A percentile compares a stretch with the other conserved stretches of the same genome.
phyloP scores from a whole-genome alignment of 2,329 filamentous ascomycete genomes.

The Teratosphaeriaceae sp. region DNA sequence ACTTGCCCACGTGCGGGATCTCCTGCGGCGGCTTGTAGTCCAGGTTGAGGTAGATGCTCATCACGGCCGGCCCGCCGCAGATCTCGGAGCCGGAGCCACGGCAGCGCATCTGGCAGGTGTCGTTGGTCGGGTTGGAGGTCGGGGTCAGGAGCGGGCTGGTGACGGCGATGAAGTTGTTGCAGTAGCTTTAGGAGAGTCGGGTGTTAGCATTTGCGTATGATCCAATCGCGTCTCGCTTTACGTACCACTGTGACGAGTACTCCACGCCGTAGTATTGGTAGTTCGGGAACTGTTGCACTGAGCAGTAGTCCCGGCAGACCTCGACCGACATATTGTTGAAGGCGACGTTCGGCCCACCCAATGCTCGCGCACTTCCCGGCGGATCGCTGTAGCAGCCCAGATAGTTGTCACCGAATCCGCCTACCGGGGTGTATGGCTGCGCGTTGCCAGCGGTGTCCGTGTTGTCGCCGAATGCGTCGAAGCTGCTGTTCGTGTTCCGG shows the following conservation, averaged over 20 bases:
- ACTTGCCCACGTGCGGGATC: slow-evolving; percentile 20
- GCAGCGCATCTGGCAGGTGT: slow-evolving; percentile 23
- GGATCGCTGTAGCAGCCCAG: slow-evolving; percentile 25
- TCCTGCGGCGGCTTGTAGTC: slow-evolving; percentile 13
- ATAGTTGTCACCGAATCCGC: slow-evolving; percentile 22
- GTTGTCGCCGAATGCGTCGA: slow-evolving; percentile 16
- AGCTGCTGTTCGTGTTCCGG: slow-evolving; percentile 26
- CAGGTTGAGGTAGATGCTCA: slow-evolving; percentile 23
- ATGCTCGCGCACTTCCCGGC: slow-evolving; percentile 12
- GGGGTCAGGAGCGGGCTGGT: slow-evolving; percentile 10
- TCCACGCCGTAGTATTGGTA: slow-evolving; percentile 29
- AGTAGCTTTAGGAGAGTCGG: slow-evolving; percentile 19
- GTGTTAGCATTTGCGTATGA: background rate
- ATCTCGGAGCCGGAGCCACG: slow-evolving; percentile 19
- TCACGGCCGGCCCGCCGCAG: slow-evolving; percentile 24
- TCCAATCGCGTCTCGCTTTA: background rate
- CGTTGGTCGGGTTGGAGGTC: slow-evolving; percentile 13
- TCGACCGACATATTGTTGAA: slow-evolving; percentile 22
- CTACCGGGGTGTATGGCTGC: slow-evolving; percentile 12
- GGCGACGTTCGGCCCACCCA: slow-evolving; percentile 13
- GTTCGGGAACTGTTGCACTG: slow-evolving; percentile 8
- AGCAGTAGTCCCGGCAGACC: slow-evolving; percentile 25
- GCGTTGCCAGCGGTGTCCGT: slow-evolving; percentile 17
- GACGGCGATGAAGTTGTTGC: slow-evolving; percentile 18
- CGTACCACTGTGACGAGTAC: slow-evolving; percentile 19